phyloP scores from a whole-genome alignment of 2,329 filamentous ascomycete species.

The Amphichorda felina region DNA sequence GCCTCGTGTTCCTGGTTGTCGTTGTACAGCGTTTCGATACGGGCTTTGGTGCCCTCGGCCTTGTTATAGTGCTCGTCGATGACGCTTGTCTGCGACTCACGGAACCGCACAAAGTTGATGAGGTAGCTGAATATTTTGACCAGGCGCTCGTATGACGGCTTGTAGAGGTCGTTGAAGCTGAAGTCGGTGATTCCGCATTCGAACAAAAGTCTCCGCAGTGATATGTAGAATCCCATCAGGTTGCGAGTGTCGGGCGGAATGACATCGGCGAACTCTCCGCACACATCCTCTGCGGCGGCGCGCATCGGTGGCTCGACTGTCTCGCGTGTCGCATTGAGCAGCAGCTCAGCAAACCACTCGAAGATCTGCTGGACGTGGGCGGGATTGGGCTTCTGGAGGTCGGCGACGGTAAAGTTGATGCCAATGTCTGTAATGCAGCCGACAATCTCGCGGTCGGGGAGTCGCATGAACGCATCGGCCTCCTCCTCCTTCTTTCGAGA shows the following conservation, averaged over 20 bases:
- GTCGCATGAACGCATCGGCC: slow-evolving; percentile 46
- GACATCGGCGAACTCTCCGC: slow-evolving; percentile 73
- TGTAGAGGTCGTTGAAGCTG: slow-evolving; percentile 82
- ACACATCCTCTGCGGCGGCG: slow-evolving; percentile 79
- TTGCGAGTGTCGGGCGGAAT: slow-evolving; percentile 81
- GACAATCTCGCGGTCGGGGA: slow-evolving; percentile 70
- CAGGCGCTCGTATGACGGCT: slow-evolving; percentile 78
- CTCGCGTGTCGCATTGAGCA: slow-evolving; percentile 88
- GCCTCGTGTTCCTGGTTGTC: slow-evolving; percentile 83
- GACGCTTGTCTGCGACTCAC: slow-evolving; percentile 78
- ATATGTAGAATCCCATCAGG: slow-evolving; percentile 90
- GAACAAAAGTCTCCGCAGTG: slow-evolving; percentile 63
- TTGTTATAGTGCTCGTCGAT: slow-evolving; percentile 95
- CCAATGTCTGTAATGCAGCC: slow-evolving; percentile 97
- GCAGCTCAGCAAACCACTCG: slow-evolving; percentile 90
- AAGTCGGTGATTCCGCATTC: slow-evolving; percentile 93
- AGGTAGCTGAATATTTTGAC: slow-evolving; percentile 95
- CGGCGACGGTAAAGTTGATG: slow-evolving; percentile 73
- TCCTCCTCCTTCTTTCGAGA: slow-evolving; percentile 48
- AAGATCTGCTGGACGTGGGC: slow-evolving; percentile 95
- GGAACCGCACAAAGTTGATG: slow-evolving; percentile 97
- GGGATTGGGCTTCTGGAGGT: slow-evolving; percentile 88
- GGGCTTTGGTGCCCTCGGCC: slow-evolving; percentile 70
- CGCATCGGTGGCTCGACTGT: slow-evolving; percentile 92
- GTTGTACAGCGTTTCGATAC: slow-evolving; percentile 74